Conservation (phyloP, 768 basidiomycete genomes). For the Russula foetens region DNA sequence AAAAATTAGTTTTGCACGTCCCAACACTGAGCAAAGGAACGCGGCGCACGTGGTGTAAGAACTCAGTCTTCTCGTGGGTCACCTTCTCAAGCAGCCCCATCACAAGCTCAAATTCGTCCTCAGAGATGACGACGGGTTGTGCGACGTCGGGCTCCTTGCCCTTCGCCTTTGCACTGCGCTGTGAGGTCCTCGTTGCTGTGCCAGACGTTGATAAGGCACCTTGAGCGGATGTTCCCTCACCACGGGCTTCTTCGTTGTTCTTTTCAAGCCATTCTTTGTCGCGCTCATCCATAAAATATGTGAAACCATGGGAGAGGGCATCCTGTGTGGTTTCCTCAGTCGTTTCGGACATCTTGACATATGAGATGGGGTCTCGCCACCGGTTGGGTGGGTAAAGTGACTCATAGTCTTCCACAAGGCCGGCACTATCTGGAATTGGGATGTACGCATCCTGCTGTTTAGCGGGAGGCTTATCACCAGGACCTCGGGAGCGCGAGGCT, state of each 20-base stretch:
- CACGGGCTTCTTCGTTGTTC: conserved; percentile 80
- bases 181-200: conserved; percentile 45
- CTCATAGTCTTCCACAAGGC: conserved; percentile 69
- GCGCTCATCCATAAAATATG: conserved; percentile 93
- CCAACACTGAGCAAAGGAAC: background rate
- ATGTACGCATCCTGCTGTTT: conserved; percentile 61
- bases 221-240: conserved; percentile 77
- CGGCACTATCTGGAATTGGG: conserved; percentile 87
- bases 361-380: conserved; percentile 74
- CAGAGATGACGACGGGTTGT: conserved; percentile 60
- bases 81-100: conserved; percentile 93
- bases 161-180: conserved; percentile 67
- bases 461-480: conserved; percentile 29
- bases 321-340: conserved; percentile 65
- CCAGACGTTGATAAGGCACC: conserved; percentile 51
- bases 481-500: conserved; percentile 30
- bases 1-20: background rate
- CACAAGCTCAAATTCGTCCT: conserved; percentile 91
- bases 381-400: conserved; percentile 58
- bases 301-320: conserved; percentile 65
- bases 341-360: conserved; percentile 76
- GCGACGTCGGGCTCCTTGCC: conserved; percentile 73
- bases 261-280: conserved; percentile 93
- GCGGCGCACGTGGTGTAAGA: conserved; percentile 74
- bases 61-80: conserved; percentile 84